Evolutionary conservation across 176 grass and related monocot species (phyloP).

Genomic region (Puya raimondii): DNA sequence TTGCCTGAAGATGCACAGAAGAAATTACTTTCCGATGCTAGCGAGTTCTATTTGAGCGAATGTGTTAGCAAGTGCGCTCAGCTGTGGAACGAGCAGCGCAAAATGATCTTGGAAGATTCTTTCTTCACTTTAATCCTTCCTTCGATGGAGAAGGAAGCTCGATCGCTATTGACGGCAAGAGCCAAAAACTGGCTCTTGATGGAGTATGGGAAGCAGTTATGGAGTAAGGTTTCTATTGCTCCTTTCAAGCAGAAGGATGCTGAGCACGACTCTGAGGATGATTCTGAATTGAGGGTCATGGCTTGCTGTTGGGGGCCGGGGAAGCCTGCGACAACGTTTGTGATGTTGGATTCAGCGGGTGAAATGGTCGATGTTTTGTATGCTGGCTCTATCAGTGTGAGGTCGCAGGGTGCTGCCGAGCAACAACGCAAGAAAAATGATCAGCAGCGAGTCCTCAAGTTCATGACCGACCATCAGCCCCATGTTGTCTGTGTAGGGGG

Average conservation of each 20-base stretch:
- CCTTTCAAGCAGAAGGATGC: conserved; percentile 78
- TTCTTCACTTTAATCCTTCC: conserved; percentile 71
- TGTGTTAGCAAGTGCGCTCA: conserved; percentile 92
- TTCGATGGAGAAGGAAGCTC: conserved; percentile 89
- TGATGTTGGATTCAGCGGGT: conserved; percentile 82
- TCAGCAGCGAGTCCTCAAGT: conserved; percentile 76
- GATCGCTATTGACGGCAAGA: conserved; percentile 48
- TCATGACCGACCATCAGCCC: conserved; percentile 85
- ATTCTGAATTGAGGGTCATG: conserved; percentile 81
- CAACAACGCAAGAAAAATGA: conserved; percentile 84
- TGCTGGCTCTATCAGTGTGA: conserved; percentile 75
- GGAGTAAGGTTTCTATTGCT: conserved; percentile 69
- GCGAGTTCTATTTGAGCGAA: conserved; percentile 85
- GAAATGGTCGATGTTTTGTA: conserved; percentile 95
- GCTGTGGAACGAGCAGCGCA: conserved; percentile 87
- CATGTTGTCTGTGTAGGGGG: conserved; percentile 84
- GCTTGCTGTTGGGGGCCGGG: conserved; percentile 96
- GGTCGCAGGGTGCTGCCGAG: conserved; percentile 80
- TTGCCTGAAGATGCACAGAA: conserved; percentile 70
- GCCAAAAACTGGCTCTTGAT: conserved; percentile 75
- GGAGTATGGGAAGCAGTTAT: conserved; percentile 78
- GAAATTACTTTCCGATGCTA: conserved; percentile 66
- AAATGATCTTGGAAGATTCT: conserved; percentile 95
- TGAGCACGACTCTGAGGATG: conserved; percentile 59
- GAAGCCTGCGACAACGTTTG: conserved; percentile 88